A percentile compares a stretch with the other conserved stretches of the same genome.
These are phyloP conservation scores for Zymoseptoria tritici DNA, from an alignment of 2,329 filamentous ascomycete species.

Conservation along the genomic window DNA sequence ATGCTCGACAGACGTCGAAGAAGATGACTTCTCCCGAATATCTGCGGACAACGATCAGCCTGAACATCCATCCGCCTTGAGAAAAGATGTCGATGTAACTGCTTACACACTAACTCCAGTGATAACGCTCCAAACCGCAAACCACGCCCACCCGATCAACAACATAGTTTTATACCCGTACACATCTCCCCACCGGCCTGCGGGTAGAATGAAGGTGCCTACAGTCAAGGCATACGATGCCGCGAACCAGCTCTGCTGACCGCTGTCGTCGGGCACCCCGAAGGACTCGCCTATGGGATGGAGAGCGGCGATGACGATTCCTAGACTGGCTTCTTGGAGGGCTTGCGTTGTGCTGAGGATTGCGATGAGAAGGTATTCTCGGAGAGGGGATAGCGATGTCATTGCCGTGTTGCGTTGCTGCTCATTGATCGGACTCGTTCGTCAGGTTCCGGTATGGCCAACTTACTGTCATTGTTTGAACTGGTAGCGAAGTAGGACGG, in stretches of 20 bases:
- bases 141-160: slow-evolving; percentile 5
- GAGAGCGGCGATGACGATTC: neutral
- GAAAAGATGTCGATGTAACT: neutral
- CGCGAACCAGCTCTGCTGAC: slow-evolving; percentile 7
- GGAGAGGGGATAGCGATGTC: neutral
- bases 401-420: neutral
- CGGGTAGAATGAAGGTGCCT: slow-evolving; percentile 7
- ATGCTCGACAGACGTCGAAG: slow-evolving; percentile 3
- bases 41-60: neutral
- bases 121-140: slow-evolving; percentile 4
- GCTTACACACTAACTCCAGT: slow-evolving; percentile 1
- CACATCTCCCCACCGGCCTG: slow-evolving; percentile 3
- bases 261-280: neutral
- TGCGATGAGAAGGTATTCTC: neutral
- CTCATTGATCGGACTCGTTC: neutral
- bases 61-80: no score
- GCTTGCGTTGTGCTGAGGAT: neutral
- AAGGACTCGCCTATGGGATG: neutral
- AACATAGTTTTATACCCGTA: slow-evolving; percentile 11
- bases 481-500: no score
- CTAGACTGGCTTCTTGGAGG: neutral
- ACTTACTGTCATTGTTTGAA: no score
- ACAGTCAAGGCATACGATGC: slow-evolving; percentile 9
- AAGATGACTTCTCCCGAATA: neutral
- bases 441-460: no score